Base-by-base conservation (phyloP, 176 grass and related monocot genomes). In the Calamus simplicifolius region DNA sequence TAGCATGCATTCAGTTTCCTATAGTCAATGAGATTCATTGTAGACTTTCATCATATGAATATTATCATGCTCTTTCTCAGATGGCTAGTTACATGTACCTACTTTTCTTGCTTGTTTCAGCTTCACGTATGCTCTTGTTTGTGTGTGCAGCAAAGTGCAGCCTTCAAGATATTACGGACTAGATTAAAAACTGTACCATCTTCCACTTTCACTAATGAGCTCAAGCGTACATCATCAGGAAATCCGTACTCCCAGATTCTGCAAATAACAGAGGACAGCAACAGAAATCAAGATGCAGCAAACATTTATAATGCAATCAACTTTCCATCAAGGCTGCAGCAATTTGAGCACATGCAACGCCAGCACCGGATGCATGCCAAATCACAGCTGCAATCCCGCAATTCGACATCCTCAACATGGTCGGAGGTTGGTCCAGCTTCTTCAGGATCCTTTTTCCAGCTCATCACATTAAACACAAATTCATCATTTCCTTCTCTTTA, bases 161-260 rank as follows among this genome's bases (percentile, higher is more conserved):
- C 94, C 73, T 98, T 98, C 70, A 98, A 93, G 67, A 85, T 93
- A 68, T 72, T 98, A 49, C 72, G 94, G 73, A 98, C 88, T 59
- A 84, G 94, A 66, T 67, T 98, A 71, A 98, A 98, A 71, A 93
- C 88, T 58, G 81, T 98, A 58, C 94, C 94, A 18, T 89, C 83
- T 21, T 77, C 51, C 59, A 25, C 51, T 57, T 61, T 77, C 26
- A 57, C 49, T 49, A 77, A 68, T 75, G 87, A 86, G 71, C 50
- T 95, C 51, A 95, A 70, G 66, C 73, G 70, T 49, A 51, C 79
- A 38, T 78, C 79, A 69, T 85, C 85, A 62, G 75, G 69, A 63
- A 83, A 73, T 62, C 80, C 77, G 50, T 78, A 87, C 60, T 87
- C 85, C 55, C 85, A 79, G 69, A 98, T 92, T 75, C 63, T 84